These are phyloP conservation scores for Didymella pinodella DNA, from an alignment of 2,329 filamentous ascomycete genomes.

Conservation along the genomic window DNA sequence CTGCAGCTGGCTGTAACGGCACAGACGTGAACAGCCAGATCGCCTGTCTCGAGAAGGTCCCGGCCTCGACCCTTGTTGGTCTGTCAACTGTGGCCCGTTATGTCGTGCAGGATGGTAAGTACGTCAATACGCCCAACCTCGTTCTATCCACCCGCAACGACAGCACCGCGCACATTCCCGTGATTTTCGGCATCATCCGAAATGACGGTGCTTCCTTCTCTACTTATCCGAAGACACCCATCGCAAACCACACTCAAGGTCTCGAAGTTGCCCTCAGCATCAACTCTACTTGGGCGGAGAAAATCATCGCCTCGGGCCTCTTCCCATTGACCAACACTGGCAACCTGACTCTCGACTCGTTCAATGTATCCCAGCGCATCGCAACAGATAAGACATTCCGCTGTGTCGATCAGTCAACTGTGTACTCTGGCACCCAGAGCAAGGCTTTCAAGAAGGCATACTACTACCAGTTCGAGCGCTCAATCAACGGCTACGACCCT, in stretches of 20 bases:
- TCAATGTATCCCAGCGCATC: conserved; percentile 63
- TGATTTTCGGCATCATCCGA: conserved; percentile 64
- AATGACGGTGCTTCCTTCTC: conserved; percentile 66
- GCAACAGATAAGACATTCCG: conserved; percentile 67
- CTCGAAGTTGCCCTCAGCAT: conserved; percentile 58
- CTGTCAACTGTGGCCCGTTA: conserved; percentile 58
- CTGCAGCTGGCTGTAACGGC: conserved; percentile 61
- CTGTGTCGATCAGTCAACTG: conserved; percentile 67
- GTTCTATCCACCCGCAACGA: conserved; percentile 54
- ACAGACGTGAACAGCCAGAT: conserved; percentile 58
- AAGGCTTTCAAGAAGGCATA: conserved; percentile 60
- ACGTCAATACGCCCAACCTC: conserved; percentile 61
- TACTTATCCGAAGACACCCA: conserved; percentile 56
- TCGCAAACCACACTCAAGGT: conserved; percentile 54
- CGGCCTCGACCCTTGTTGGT: conserved; percentile 53
- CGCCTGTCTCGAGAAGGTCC: conserved; percentile 61
- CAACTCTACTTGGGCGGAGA: conserved; percentile 49
- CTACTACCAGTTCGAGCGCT: conserved; percentile 68
- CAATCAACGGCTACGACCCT: conserved; percentile 62
- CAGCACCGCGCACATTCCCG: conserved; percentile 58
- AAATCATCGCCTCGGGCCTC: conserved; percentile 52
- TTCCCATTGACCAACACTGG: conserved; percentile 60
- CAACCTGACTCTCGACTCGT: conserved; percentile 64
- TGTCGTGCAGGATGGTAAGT: conserved; percentile 66
- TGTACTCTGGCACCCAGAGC: conserved; percentile 58